Base-by-base conservation (phyloP, 306 rosid genomes). In the Betula pendula region DNA sequence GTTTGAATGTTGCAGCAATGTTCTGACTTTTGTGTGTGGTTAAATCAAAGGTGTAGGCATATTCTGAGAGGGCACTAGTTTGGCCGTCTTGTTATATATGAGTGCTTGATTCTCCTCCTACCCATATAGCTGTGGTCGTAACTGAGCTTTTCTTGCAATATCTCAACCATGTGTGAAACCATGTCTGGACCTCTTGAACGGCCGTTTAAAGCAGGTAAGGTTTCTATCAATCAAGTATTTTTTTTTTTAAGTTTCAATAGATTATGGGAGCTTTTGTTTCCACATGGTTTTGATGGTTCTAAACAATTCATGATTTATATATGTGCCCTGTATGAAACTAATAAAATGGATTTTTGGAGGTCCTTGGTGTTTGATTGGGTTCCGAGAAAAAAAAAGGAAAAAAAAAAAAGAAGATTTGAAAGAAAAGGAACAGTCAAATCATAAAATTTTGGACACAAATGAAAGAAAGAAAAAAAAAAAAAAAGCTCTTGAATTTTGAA, bases 101-200 rank as follows among this genome's bases (percentile, higher is more conserved):
- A 83, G 73, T 80, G 80, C 80, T 79, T 85, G 83, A 88, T 83
- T 83, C 87, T 85, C 85, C 79, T 74, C 53, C 80, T n/a, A n/a
- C 69, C 77, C 75, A 58, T 76, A 82, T 38, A 38, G 42, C 79
- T 52, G 58, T 65, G 50, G 44, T 71, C 85, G 80, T 52, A 20
- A 56, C 70, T 31, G 63, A 84, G 81, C 70, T 82, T 72, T 75
- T 76, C 68, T 81, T 52, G 76, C 79, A 77, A 76, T 82, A 84
- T 80, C 74, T 80, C 47, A 86, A 89, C 81, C 86, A 91, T 89
- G 92, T 82, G 91, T 73, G 99, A 95, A 87, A 85, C 84, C 25
- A 74, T 85, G 85, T 72, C 97, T 29, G 83, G 49, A 73, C 79
- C 86, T 71, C 62, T 47, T 68, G 90, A 93, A 63, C 89, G 71